phyloP scores from a whole-genome alignment of 140 eudicot genomes.

The Flaveria floridana region DNA sequence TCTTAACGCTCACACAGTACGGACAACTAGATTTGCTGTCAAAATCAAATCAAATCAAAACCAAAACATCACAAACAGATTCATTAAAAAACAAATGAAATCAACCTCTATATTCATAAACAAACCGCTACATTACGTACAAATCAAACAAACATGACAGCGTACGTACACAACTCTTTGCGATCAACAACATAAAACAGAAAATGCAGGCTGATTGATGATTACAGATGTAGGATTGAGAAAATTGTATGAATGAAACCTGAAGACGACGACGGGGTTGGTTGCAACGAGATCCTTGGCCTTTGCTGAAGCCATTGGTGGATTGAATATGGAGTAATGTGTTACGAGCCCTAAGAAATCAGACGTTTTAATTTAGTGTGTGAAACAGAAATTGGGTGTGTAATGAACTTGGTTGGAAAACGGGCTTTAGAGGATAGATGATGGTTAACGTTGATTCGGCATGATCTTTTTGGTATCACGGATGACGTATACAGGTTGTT shows the following conservation, averaged over 20 bases:
- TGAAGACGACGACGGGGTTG: conserved; percentile 67
- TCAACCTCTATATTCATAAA: background rate
- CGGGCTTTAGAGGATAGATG: background rate
- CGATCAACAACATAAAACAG: conserved; percentile 13
- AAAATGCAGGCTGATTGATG: background rate
- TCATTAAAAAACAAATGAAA: conserved; percentile 23
- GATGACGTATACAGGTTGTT: too few species aligned
- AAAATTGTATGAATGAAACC: conserved; percentile 33
- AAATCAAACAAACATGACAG: conserved; percentile 13
- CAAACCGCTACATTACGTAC: background rate
- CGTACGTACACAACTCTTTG: background rate
- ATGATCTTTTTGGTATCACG: too few species aligned
- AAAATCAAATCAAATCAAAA: conserved; percentile 15
- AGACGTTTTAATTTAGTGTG: too few species aligned
- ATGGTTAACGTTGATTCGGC: background rate
- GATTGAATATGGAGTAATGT: conserved; percentile 10
- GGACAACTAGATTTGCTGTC: conserved; percentile 82
- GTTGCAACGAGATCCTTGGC: conserved; percentile 61
- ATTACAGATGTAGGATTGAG: background rate
- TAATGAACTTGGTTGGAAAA: background rate
- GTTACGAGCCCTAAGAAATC: background rate
- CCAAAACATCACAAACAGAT: conserved; percentile 19
- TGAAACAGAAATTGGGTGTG: too few species aligned
- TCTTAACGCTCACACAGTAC: conserved; percentile 69
- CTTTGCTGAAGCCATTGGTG: conserved; percentile 55